Conservation (phyloP, 2,329 filamentous ascomycete species). For the Diaporthe ampelina region DNA sequence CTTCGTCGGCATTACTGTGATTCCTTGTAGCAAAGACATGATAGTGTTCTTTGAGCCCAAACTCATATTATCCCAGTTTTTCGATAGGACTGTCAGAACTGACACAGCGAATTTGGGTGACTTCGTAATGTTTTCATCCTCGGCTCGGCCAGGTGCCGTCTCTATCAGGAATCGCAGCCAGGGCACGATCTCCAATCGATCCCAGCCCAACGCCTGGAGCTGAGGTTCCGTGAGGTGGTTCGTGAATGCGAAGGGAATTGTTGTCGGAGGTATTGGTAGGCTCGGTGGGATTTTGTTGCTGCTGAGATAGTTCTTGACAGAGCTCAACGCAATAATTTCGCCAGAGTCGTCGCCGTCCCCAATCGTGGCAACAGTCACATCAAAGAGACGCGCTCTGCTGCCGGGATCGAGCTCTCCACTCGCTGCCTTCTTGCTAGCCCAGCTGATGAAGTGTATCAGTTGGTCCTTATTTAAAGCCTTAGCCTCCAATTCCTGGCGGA, state of each 20-base stretch:
- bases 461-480: constrained; percentile 86
- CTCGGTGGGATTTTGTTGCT: constrained; percentile 85
- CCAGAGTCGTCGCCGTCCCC: constrained; percentile 69
- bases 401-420: constrained; percentile 79
- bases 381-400: constrained; percentile 79
- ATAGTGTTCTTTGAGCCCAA: constrained; percentile 75
- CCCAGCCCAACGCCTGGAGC: constrained; percentile 87
- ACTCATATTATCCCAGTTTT: constrained; percentile 88
- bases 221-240: constrained; percentile 76
- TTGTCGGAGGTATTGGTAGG: constrained; percentile 83
- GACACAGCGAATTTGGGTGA: constrained; percentile 82
- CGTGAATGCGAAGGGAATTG: constrained; percentile 88
- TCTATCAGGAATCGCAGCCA: constrained; percentile 89
- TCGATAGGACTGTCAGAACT: constrained; percentile 85
- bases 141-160: constrained; percentile 69
- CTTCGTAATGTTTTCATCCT: constrained; percentile 78
- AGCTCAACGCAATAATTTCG: constrained; percentile 81
- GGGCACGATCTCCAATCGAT: constrained; percentile 83
- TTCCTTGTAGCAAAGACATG: constrained; percentile 72
- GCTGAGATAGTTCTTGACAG: constrained; percentile 81
- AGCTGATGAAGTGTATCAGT: constrained; percentile 85
- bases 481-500: constrained; percentile 84
- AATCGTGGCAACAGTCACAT: constrained; percentile 82
- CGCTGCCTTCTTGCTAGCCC: constrained; percentile 81
- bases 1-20: constrained; percentile 90